Conservation (phyloP, 768 basidiomycete species). For the Filobasidium wieringae region DNA sequence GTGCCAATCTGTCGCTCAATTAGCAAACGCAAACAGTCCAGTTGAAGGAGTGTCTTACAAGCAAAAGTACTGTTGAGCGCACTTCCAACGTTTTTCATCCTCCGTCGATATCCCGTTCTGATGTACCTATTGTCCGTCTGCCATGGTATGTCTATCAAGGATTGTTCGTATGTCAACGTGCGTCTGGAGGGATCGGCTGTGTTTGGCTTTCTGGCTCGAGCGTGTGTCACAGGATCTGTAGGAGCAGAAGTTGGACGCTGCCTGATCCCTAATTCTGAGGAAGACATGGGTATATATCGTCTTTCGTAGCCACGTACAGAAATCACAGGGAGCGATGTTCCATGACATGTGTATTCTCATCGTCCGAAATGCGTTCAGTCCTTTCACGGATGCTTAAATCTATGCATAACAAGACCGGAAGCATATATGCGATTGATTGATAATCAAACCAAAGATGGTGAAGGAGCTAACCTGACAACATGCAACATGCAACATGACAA, state of each 20-base stretch:
- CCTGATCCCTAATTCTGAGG: conserved; percentile 1
- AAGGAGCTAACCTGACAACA: too few relatives aligned
- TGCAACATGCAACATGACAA: too few relatives aligned
- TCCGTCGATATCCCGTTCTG: conserved; percentile 27
- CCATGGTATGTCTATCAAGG: conserved; percentile 25
- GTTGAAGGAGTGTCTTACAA: conserved; percentile 3
- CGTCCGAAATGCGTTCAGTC: too few relatives aligned
- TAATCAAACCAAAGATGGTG: too few relatives aligned
- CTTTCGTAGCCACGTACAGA: too few relatives aligned
- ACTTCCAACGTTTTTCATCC: conserved; percentile 7
- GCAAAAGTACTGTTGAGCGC: conserved; percentile 6
- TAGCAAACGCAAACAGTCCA: background rate
- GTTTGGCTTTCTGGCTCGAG: background rate
- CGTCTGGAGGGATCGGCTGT: background rate
- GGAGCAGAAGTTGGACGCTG: background rate
- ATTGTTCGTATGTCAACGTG: conserved; percentile 27
- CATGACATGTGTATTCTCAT: too few relatives aligned
- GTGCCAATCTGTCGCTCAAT: conserved; percentile 24
- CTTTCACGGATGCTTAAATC: too few relatives aligned
- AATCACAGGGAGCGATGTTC: too few relatives aligned
- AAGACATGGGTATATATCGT: too few relatives aligned
- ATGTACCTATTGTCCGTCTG: conserved; percentile 36
- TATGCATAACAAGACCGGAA: too few relatives aligned
- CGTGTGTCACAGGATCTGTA: background rate
- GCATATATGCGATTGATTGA: too few relatives aligned